Evolutionary conservation across 2,329 filamentous ascomycete genomes (phyloP), one percentile per base, ranked within the genome.

Genomic region (Amphichorda felina): DNA sequence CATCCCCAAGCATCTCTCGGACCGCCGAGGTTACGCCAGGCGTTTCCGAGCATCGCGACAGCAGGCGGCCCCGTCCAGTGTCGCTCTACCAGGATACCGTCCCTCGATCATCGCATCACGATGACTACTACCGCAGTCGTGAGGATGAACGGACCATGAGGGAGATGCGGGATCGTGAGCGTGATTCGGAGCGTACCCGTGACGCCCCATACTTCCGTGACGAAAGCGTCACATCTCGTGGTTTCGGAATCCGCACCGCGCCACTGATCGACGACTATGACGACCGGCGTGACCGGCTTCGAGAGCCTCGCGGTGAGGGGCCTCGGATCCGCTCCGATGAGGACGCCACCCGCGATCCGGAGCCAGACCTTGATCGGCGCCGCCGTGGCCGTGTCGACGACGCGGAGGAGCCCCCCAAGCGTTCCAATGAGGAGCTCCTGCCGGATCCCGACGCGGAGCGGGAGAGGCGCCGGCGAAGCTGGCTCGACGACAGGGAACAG

Each of bases 61-160:
- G 36, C 18, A 49, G 53, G 28, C 50, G 55, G 5, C 38, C 61
- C 21, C 61, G 68, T 8, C 70, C 63, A 31, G 59, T 71, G 3
- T 72, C 70, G 2, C 54, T 74, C 10, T 69, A 70, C 36, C 68
- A 73, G 41, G 72, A 77, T 28, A 50, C 56, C 1, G 51, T 59
- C 13, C 53, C 61, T 6, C 59, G 63, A 7, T 54, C 59, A 13
- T 50, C 53, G 7, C 63, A 67, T 34, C 53, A 61, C 7, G 67
- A 72, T 28, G 64, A 72, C 4, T 61, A 61, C 37, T 63, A 70
- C 43, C 63, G 65, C 18, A 55, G 55, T 17, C 64, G 62, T 18
- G 68, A 72, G 5, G 66, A 72, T 19, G 62, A 66, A 34, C 56
- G 60, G 7, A 40, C 52, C 24, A 60, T 61, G 42, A 57, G 59